phyloP scores from a whole-genome alignment of 2,329 filamentous ascomycete genomes.

The Aspergillus pseudonomiae region DNA sequence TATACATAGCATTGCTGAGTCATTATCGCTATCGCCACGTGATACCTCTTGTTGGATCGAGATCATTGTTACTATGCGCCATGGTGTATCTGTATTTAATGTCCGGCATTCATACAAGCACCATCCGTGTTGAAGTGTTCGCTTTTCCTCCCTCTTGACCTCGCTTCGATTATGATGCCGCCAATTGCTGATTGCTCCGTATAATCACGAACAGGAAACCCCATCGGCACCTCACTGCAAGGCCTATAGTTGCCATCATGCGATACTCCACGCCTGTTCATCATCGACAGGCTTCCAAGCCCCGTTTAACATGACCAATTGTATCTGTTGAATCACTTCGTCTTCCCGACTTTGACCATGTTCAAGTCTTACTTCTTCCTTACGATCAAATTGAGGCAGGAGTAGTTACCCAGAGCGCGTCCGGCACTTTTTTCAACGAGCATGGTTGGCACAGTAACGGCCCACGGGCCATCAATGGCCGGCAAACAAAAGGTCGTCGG shows the following conservation, averaged over 20 bases:
- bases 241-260: constrained; percentile 20
- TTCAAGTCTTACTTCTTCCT: constrained; percentile 60
- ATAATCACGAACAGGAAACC: neutral
- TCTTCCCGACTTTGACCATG: constrained; percentile 53
- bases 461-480: constrained; percentile 51
- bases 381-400: constrained; percentile 69
- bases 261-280: constrained; percentile 57
- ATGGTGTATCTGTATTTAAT: neutral
- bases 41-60: neutral
- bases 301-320: constrained; percentile 76
- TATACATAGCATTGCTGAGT: neutral
- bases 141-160: neutral
- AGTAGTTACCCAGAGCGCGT: constrained; percentile 80
- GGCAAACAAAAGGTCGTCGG: constrained; percentile 63
- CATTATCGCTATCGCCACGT: neutral
- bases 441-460: constrained; percentile 42
- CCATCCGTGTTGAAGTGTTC: neutral
- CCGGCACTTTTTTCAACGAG: constrained; percentile 61
- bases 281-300: constrained; percentile 16
- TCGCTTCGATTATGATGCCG: neutral
- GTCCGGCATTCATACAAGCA: neutral
- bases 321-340: constrained; percentile 88
- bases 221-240: neutral
- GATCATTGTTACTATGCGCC: neutral
- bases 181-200: neutral